A percentile compares a stretch with the other conserved stretches of the same genome.
Evolutionary conservation across 768 basidiomycete species (phyloP).

Genomic region (Psilocybe sp.): DNA sequence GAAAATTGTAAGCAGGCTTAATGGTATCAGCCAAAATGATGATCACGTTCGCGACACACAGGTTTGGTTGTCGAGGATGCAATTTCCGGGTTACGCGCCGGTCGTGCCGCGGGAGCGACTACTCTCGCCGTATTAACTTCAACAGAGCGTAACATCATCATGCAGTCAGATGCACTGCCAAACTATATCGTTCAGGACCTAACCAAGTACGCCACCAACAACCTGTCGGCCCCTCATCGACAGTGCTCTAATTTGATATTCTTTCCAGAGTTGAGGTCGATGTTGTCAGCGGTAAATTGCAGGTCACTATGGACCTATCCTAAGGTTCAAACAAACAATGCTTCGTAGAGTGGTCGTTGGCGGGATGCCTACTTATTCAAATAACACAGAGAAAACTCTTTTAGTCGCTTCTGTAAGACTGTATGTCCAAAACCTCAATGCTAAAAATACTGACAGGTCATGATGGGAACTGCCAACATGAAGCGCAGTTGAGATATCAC

Average conservation of each 20-base stretch:
- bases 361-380: neutral
- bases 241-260: neutral
- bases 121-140: constrained; percentile 87
- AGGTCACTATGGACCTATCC: constrained; percentile 38
- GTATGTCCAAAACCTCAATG: too few relatives aligned
- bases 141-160: constrained; percentile 53
- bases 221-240: neutral
- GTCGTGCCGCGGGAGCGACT: constrained; percentile 69
- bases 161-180: constrained; percentile 49
- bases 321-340: constrained; percentile 1
- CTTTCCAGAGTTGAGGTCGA: constrained; percentile 39
- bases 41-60: constrained; percentile 20
- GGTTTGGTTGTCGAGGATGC: constrained; percentile 91
- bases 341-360: neutral
- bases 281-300: constrained; percentile 43
- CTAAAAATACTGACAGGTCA: too few relatives aligned
- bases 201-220: constrained; percentile 45
- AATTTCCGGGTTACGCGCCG: constrained; percentile 75
- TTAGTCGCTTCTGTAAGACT: too few relatives aligned
- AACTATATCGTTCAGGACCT: constrained; percentile 72
- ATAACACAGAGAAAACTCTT: neutral
- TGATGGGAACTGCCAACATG: too few relatives aligned
- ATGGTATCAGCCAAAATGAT: neutral
- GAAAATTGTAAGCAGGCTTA: constrained; percentile 45
- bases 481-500: too few relatives aligned